These are phyloP conservation scores for Sapria himalayana DNA, from an alignment of 345 rosid genomes.

Conservation along the genomic window DNA sequence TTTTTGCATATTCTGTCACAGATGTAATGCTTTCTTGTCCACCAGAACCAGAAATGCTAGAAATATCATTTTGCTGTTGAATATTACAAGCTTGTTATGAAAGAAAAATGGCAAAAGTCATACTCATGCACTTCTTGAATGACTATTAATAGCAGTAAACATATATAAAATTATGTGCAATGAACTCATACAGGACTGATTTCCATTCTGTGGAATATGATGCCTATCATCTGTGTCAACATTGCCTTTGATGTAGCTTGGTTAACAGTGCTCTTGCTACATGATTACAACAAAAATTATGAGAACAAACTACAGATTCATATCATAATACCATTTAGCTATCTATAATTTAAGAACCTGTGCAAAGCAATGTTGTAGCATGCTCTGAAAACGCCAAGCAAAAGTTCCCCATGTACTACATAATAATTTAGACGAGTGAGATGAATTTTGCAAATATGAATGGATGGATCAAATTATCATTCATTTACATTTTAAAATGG, in stretches of 20 bases:
- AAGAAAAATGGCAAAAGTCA: no score
- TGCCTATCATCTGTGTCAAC: conserved; percentile 97
- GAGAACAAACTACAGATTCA: conserved; percentile 9
- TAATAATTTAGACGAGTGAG: no score
- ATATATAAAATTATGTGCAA: conserved; percentile 6
- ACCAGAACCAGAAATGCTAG: conserved; percentile 27
- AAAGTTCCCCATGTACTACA: conserved; percentile 91
- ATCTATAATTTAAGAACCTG: conserved; percentile 26
- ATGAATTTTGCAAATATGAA: no score
- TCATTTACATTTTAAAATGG: no score
- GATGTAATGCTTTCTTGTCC: conserved; percentile 28
- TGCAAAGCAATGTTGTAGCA: conserved; percentile 94
- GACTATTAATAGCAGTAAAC: background rate
- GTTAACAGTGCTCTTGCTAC: conserved; percentile 93
- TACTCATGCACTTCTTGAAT: no score
- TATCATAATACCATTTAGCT: conserved; percentile 3
- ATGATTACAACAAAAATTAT: conserved; percentile 18
- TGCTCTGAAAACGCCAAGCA: conserved; percentile 87
- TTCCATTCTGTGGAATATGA: conserved; percentile 90
- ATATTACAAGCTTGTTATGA: conserved; percentile 10
- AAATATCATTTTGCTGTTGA: conserved; percentile 32
- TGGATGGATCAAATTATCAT: no score
- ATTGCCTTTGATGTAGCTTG: conserved; percentile 98
- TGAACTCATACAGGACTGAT: conserved; percentile 44
- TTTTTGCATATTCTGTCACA: conserved; percentile 23